Base-by-base conservation (phyloP, 345 rosid genomes). In the Acer campestre region DNA sequence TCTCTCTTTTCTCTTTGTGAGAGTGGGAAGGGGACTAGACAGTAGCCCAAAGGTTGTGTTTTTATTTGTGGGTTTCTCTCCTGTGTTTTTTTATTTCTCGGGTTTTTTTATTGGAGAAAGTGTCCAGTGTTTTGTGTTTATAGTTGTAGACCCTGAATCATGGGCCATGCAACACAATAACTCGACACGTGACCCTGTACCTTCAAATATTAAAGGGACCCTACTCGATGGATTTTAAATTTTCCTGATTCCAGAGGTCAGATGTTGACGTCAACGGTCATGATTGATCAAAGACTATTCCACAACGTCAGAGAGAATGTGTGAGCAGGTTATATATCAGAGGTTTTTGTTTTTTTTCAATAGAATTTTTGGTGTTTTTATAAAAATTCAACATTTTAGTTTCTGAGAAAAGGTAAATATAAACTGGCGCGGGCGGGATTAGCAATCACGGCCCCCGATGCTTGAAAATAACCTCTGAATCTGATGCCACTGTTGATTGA, bases 141-240 rank as follows among this genome's bases (percentile, higher is more conserved):
- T 66, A 38, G 83, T 23, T 27, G 9, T 2, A 68, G 75, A 76
- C 78, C 81, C 61, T 71, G 74, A 61, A 80, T 67, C 79, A 79
- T 79, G 86, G 88, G 84, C 87, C 89, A 80, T 67, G 80, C 80
- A 68, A n/a, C 44, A 49, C 84, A 81, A 23, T 79, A 9, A 81
- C 68, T 78, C 74, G 84, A 81, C 90, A 87, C 89, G 89, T 89
- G 86, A 84, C 80, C 74, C 11, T n/a, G 73, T 40, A 71, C 73
- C 70, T 16, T 62, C 10, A 17, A 7, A 9, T n/a, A 42, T 35
- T 12, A 7, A 23, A 59, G 6, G 6, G 67, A 44, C 76, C 55
- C 59, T 29, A 46, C 25, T 25, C 35, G 7, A 7, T 17, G 4
- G 51, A 12, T 64, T 75, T 75, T n/a, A 64, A 59, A 4, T n/a